phyloP scores from a whole-genome alignment of 768 basidiomycete genomes.

The Amanita rimosa region DNA sequence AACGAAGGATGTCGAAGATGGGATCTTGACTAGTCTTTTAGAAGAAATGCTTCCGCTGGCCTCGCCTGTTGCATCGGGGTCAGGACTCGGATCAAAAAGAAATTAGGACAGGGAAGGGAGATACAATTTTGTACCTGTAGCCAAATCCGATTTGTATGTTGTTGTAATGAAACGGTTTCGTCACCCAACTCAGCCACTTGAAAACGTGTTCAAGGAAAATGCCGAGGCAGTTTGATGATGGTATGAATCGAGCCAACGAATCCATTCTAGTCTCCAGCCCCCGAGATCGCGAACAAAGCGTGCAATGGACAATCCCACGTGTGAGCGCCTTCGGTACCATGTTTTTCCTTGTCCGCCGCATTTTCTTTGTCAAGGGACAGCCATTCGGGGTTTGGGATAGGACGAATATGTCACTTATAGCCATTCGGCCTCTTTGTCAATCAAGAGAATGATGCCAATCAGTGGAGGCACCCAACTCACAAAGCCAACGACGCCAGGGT shows the following conservation, averaged over 20 bases:
- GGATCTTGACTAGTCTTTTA: conserved; percentile 51
- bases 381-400: not conserved
- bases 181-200: not conserved
- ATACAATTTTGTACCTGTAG: conserved; percentile 19
- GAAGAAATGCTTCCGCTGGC: conserved; percentile 39
- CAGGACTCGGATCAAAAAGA: conserved; percentile 12
- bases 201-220: conserved; percentile 5
- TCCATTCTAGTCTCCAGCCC: not conserved
- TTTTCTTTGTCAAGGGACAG: not conserved
- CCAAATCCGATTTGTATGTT: not conserved
- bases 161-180: not conserved
- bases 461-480: not conserved
- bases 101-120: not conserved
- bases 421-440: not conserved
- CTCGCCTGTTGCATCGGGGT: conserved; percentile 23
- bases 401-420: not conserved
- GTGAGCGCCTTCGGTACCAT: not conserved
- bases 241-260: not conserved
- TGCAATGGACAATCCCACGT: not conserved
- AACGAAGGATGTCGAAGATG: conserved; percentile 49
- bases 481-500: not conserved
- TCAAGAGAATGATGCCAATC: not conserved
- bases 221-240: not conserved
- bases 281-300: not conserved
- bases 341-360: not conserved